Evolutionary conservation across 768 basidiomycete species (phyloP), one percentile per base, ranked within the genome.

Genomic region (Boletus sp.): DNA sequence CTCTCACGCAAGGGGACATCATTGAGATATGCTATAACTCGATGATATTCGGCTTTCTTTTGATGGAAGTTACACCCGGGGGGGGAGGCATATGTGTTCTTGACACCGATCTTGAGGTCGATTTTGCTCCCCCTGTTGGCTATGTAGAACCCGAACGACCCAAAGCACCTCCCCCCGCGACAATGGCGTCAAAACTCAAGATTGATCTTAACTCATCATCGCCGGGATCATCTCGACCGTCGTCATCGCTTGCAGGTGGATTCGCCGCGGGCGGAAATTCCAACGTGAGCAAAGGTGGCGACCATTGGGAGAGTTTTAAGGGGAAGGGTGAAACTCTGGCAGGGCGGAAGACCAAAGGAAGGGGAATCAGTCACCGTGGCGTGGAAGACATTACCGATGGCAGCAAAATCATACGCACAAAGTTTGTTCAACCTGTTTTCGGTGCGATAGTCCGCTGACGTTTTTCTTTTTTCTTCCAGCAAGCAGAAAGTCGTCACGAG

Each of bases 21-120:
- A 92, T 99, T 68, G 97, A 98, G 73, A 96, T 99, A 65, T 84
- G 79, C n/a, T 98, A 99, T 74, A 98, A 98, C 70, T 85, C 86
- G 1, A 93, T 99, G 64, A 81, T 93, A 21, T 98, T 99, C 68
- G 92, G 94, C 47, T 80, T 99, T 43, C 83, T 98, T 40, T 87
- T 99, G 35, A 97, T 98, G 93, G 96, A 98, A 72, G 83, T 88
- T 11, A 81, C 78, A 42, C 93, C 94, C 2, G 90, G 88, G 8
- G 91, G 88, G 19, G 83, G 83, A 53, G 96, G 94, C 8, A 98
- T 99, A 63, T 84, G 77, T 45, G 83, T 98, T 48, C 74, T 97
- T 48, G 94, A 99, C 66, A 98, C 94, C 0, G 97, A 99, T 79
- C 83, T 99, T 1, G 95, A 98, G 72, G 97, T 98, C 51, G 97